Base-by-base conservation (phyloP, 2,329 filamentous ascomycete species). In the Claviceps sp. region DNA sequence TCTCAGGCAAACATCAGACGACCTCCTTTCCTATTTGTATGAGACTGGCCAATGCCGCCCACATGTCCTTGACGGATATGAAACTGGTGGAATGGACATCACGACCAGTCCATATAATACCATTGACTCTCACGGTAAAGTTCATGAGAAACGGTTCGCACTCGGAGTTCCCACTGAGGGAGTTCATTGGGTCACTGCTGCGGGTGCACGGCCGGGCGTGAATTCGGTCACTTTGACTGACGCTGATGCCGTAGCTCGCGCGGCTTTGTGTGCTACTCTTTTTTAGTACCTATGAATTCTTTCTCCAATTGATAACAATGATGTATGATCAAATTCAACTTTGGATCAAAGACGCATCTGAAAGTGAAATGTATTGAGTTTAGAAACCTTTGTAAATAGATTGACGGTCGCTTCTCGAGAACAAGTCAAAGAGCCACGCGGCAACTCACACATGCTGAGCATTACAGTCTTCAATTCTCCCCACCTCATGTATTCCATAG, bases 161-260 rank as follows among this genome's bases (percentile, higher is more conserved):
- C 34, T 53, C 5, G 52, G 52, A 4, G 40, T 53, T 20, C 52
- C 52, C 18, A 53, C 52, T 1, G 52, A 53, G 22, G 52, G 52
- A 9, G 52, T 53, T 6, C 52, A 53, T 16, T 53, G 52, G 52
- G 52, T 53, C 14, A 53, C 52, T 5, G 52, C 52, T 13, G 52
- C 52, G 4, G 52, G 52, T 9, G 52, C 52, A 2, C 43, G 52
- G 4, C 52, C 52, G 1, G 52, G 48, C 18, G 52, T 53, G 24
- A 53, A 53, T 36, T 53, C 52, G 4, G 52, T 53, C 13, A 53
- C 52, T 11, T 36, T 53, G 40, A 22, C 43, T 5, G 52, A 53
- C 20, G 48, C 52, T 5, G 52, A 53, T 42, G 52, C 48, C 3
- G 48, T 53, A 2, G 52, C 52, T n/a, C 52, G 48, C 11, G 52